phyloP scores from a whole-genome alignment of 2,329 filamentous ascomycete genomes.

The Pseudogymnoascus verrucosus region DNA sequence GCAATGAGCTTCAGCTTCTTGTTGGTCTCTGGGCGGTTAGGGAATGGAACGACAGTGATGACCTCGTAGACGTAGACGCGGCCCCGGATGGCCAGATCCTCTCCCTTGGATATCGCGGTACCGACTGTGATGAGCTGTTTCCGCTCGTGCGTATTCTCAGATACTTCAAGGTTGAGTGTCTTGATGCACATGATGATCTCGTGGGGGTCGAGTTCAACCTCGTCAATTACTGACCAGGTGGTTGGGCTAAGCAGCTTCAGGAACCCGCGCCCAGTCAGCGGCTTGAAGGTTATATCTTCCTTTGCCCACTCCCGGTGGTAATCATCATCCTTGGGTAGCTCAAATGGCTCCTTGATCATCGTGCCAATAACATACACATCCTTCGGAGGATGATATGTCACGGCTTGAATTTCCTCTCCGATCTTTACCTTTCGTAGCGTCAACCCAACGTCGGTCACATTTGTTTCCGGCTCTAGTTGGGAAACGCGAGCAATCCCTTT shows the following conservation, averaged over 20 bases:
- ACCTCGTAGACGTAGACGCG: conserved; percentile 87
- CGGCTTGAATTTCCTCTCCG: conserved; percentile 58
- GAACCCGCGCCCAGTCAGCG: conserved; percentile 61
- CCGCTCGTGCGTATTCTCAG: conserved; percentile 81
- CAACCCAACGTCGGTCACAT: conserved; percentile 68
- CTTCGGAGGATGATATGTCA: conserved; percentile 70
- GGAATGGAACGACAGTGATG: conserved; percentile 83
- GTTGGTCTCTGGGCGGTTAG: conserved; percentile 76
- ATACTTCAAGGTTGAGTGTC: conserved; percentile 78
- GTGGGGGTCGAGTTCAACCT: conserved; percentile 60
- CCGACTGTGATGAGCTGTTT: conserved; percentile 77
- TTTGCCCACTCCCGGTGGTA: conserved; percentile 69
- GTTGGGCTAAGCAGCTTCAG: conserved; percentile 72
- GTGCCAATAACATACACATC: conserved; percentile 72
- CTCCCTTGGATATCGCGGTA: conserved; percentile 77
- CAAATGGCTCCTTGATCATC: conserved; percentile 60
- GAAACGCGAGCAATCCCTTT: conserved; percentile 66
- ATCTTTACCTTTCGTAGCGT: conserved; percentile 64
- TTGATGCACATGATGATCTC: conserved; percentile 78
- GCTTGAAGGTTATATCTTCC: conserved; percentile 56
- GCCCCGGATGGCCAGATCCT: conserved; percentile 81
- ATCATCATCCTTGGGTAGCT: conserved; percentile 79
- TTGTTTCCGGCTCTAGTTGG: conserved; percentile 58
- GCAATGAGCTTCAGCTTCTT: conserved; percentile 77
- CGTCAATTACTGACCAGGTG: conserved; percentile 73